These are phyloP conservation scores for Entomophthora muscae DNA, from an alignment of 371 early-diverging fungal species.

Conservation along the genomic window DNA sequence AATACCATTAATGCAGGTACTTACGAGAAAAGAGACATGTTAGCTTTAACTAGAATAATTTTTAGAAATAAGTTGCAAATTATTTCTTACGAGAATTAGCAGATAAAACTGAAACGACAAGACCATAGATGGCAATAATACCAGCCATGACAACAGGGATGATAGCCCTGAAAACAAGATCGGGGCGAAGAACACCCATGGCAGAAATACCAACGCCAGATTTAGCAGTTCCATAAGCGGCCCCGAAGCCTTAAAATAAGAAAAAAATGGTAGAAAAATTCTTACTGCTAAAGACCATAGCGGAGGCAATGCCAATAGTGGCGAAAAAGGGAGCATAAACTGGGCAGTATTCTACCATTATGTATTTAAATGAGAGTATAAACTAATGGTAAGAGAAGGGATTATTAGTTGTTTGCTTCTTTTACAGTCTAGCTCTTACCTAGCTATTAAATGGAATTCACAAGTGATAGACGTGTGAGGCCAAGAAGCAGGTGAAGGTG, in stretches of 20 bases:
- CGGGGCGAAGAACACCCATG: constrained; percentile 76
- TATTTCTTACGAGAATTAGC: constrained; percentile 43
- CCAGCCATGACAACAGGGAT: constrained; percentile 89
- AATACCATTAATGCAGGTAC: background rate
- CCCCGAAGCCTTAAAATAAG: constrained; percentile 50
- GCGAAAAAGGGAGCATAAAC: constrained; percentile 95
- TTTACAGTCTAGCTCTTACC: too few species aligned
- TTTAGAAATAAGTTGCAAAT: background rate
- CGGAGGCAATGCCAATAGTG: constrained; percentile 87
- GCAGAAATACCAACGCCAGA: constrained; percentile 76
- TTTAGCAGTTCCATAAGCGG: constrained; percentile 85
- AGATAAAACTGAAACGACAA: constrained; percentile 71
- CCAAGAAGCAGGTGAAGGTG: too few species aligned
- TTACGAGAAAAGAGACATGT: constrained; percentile 36
- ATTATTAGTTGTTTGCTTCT: too few species aligned
- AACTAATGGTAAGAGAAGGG: background rate
- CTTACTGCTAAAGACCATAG: constrained; percentile 93
- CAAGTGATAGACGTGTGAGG: too few species aligned
- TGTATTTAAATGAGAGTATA: background rate
- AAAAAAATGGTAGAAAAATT: constrained; percentile 10
- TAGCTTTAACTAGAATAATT: constrained; percentile 16
- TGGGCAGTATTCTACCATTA: constrained; percentile 41
- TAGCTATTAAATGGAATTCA: too few species aligned
- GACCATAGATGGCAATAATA: constrained; percentile 83
- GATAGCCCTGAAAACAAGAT: constrained; percentile 69